Percentiles rank a stretch among this genome's conserved stretches.
These are phyloP conservation scores for Gloeostereum incarnatum DNA, from an alignment of 768 basidiomycete species.

Conservation along the genomic window DNA sequence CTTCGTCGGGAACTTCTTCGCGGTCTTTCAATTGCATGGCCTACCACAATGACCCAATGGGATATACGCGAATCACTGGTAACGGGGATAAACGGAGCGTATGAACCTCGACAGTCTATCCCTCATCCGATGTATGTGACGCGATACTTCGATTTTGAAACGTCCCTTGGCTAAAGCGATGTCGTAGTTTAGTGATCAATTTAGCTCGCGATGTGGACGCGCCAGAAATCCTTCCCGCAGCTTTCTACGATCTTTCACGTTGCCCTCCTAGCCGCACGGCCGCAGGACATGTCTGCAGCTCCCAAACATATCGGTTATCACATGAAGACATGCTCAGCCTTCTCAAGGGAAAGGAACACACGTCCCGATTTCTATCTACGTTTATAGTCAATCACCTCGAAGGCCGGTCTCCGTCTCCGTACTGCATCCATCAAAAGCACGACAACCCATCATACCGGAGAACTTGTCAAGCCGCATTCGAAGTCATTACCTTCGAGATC, in stretches of 20 bases:
- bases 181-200: constrained; percentile 51
- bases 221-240: constrained; percentile 56
- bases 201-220: constrained; percentile 50
- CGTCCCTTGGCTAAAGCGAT: constrained; percentile 7
- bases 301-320: constrained; percentile 29
- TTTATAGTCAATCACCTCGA: constrained; percentile 72
- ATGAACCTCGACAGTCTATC: constrained; percentile 42
- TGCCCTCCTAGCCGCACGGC: constrained; percentile 53
- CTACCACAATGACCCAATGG: constrained; percentile 54
- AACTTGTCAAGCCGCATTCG: constrained; percentile 63
- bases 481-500: constrained; percentile 66
- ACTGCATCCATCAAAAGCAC: constrained; percentile 43
- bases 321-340: constrained; percentile 48
- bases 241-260: constrained; percentile 76
- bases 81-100: constrained; percentile 37
- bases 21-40: constrained; percentile 47
- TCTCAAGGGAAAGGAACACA: constrained; percentile 63
- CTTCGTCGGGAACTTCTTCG: constrained; percentile 50
- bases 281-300: constrained; percentile 33
- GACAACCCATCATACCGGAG: constrained; percentile 33
- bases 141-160: constrained; percentile 1
- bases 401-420: constrained; percentile 40
- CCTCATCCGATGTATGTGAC: constrained; percentile 62
- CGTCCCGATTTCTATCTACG: constrained; percentile 65
- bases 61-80: constrained; percentile 55